Conservation (phyloP, 495 filamentous ascomycete species). For the Oidiodendron maius region DNA sequence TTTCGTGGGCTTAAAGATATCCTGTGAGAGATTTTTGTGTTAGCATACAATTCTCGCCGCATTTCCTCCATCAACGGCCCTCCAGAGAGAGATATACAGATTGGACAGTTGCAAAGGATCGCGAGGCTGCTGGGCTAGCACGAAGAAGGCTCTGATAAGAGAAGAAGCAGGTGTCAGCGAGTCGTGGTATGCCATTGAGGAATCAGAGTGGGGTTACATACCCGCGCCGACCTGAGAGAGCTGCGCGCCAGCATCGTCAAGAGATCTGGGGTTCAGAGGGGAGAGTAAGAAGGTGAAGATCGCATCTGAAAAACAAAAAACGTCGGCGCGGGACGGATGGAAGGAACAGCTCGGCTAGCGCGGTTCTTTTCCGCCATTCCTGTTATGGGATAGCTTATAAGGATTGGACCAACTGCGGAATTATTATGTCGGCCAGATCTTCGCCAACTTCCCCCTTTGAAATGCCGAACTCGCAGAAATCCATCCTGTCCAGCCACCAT, state of each 20-base stretch:
- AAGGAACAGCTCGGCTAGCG: too few species aligned
- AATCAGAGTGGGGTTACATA: slow-evolving; percentile 17
- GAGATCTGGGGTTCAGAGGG: slow-evolving; percentile 22
- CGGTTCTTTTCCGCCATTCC: too few species aligned
- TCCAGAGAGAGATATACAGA: slow-evolving; percentile 35
- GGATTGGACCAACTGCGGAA: too few species aligned
- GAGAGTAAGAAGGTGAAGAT: slow-evolving; percentile 5
- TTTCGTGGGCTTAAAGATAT: slow-evolving; percentile 98
- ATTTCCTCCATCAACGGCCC: too few species aligned
- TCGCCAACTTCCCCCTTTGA: too few species aligned
- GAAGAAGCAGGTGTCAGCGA: slow-evolving; percentile 23
- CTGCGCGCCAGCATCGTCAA: slow-evolving; percentile 61
- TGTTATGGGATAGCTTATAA: too few species aligned
- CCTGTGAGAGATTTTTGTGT: too few species aligned
- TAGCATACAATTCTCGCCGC: too few species aligned
- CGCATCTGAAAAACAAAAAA: neutral
- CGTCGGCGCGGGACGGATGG: neutral
- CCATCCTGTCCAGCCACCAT: too few species aligned
- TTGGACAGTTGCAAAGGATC: slow-evolving; percentile 67
- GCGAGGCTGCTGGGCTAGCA: slow-evolving; percentile 35
- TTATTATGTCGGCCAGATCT: too few species aligned
- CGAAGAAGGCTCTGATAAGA: slow-evolving; percentile 48
- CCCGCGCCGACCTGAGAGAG: slow-evolving; percentile 44
- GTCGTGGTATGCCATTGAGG: slow-evolving; percentile 15
- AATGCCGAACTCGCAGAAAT: too few species aligned